phyloP scores from a whole-genome alignment of 2,329 filamentous ascomycete species.

The Phaeophleospora eucalypticola region DNA sequence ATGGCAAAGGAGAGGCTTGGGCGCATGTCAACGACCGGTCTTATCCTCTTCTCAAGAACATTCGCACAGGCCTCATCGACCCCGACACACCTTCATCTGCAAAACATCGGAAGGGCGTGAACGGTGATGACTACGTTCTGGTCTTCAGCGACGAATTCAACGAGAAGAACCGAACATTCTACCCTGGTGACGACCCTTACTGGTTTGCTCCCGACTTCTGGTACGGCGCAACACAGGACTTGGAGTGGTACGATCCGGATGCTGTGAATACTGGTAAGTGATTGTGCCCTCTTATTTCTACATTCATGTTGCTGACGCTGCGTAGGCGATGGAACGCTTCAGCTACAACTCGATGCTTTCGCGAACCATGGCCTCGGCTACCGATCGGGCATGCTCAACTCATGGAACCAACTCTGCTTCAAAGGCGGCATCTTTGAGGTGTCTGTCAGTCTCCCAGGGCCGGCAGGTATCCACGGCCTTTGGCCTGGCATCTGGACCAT shows the following conservation, averaged over 20 bases:
- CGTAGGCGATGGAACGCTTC: conserved; percentile 34
- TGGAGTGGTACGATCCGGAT: conserved; percentile 51
- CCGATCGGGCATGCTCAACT: conserved; percentile 51
- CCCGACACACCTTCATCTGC: conserved; percentile 61
- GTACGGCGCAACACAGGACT: conserved; percentile 65
- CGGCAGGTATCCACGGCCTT: conserved; percentile 45
- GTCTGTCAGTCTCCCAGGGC: conserved; percentile 50
- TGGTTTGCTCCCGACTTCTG: conserved; percentile 66
- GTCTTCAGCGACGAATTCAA: conserved; percentile 72
- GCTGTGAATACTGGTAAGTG: conserved; percentile 49
- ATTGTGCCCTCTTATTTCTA: not conserved
- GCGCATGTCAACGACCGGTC: conserved; percentile 46
- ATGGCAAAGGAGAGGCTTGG: conserved; percentile 36
- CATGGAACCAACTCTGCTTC: conserved; percentile 52
- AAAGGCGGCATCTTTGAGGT: conserved; percentile 53
- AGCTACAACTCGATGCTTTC: conserved; percentile 62
- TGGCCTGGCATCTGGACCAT: conserved; percentile 55
- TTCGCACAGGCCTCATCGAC: conserved; percentile 57
- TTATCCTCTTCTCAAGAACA: conserved; percentile 47
- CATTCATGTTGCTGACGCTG: conserved; percentile 3
- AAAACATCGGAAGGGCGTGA: conserved; percentile 51
- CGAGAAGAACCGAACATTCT: conserved; percentile 62
- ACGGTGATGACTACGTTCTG: conserved; percentile 60
- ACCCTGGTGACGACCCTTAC: conserved; percentile 65
- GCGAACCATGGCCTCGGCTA: conserved; percentile 56